A percentile compares a stretch with the other conserved stretches of the same genome.
Evolutionary conservation across 495 filamentous ascomycete species (phyloP).

Genomic region (Penicilliopsis zonata): DNA sequence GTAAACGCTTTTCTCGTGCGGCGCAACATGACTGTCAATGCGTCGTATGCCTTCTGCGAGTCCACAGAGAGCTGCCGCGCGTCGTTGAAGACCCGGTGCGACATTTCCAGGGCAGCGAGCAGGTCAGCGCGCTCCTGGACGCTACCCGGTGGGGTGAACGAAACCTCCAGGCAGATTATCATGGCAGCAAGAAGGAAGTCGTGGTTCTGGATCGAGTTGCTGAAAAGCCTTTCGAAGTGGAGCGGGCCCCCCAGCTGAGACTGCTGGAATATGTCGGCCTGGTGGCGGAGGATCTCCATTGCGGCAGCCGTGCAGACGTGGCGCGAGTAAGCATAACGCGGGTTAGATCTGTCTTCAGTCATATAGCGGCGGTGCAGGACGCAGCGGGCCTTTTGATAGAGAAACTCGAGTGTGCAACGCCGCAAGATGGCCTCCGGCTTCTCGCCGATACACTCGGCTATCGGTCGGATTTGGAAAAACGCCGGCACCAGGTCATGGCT

Average conservation of each 20-base stretch:
- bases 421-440: slow-evolving; percentile 21
- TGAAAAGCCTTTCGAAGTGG: slow-evolving; percentile 19
- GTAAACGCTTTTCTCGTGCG: too few species aligned
- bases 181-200: slow-evolving; percentile 24
- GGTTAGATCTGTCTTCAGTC: slow-evolving; percentile 13
- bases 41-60: slow-evolving; percentile 63
- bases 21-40: slow-evolving; percentile 63
- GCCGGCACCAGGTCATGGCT: slow-evolving; percentile 20
- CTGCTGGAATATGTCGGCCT: slow-evolving; percentile 14
- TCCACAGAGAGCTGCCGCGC: slow-evolving; percentile 58
- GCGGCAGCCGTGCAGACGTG: slow-evolving; percentile 28
- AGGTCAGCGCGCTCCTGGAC: slow-evolving; percentile 53
- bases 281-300: slow-evolving; percentile 17
- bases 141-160: slow-evolving; percentile 18
- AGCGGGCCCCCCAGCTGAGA: slow-evolving; percentile 16
- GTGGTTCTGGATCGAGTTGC: slow-evolving; percentile 18
- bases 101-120: slow-evolving; percentile 53
- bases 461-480: slow-evolving; percentile 17
- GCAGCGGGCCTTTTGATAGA: slow-evolving; percentile 29
- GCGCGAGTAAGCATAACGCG: slow-evolving; percentile 19
- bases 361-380: slow-evolving; percentile 33
- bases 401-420: slow-evolving; percentile 25
- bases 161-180: slow-evolving; percentile 23
- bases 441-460: slow-evolving; percentile 28
- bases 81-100: slow-evolving; percentile 59